Evolutionary conservation across 176 grass and related monocot species (phyloP).

Genomic region (Juncus inflexus): DNA sequence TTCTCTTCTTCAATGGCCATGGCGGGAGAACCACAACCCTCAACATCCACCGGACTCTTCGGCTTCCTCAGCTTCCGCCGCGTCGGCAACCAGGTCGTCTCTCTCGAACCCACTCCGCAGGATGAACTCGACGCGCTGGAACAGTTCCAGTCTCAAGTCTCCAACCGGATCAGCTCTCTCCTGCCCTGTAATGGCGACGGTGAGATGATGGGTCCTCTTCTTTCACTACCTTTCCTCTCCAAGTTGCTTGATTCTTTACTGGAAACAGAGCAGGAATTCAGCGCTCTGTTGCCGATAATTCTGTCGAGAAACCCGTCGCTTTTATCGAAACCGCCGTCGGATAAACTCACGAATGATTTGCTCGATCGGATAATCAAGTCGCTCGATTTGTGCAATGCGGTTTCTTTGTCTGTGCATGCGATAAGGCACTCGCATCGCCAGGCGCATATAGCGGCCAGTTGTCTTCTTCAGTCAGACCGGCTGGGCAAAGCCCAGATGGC

Average conservation of each 20-base stretch:
- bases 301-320: constrained; percentile 32
- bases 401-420: constrained; percentile 60
- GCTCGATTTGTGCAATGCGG: constrained; percentile 78
- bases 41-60: constrained; percentile 38
- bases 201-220: neutral
- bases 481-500: constrained; percentile 45
- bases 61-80: constrained; percentile 76
- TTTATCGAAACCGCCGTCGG: constrained; percentile 43
- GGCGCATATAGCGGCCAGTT: constrained; percentile 54
- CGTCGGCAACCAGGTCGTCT: constrained; percentile 56
- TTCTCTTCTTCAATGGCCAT: constrained; percentile 36
- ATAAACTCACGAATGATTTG: constrained; percentile 62
- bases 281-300: constrained; percentile 29
- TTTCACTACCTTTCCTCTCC: constrained; percentile 72
- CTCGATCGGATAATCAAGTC: constrained; percentile 71
- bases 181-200: neutral
- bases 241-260: constrained; percentile 68
- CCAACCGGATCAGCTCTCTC: constrained; percentile 48
- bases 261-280: constrained; percentile 54
- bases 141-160: constrained; percentile 62
- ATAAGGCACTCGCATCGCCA: constrained; percentile 64
- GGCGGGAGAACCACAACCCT: constrained; percentile 35
- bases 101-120: constrained; percentile 60
- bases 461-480: constrained; percentile 32
- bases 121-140: constrained; percentile 55